These are phyloP conservation scores for Camelina hispida DNA, from an alignment of 345 rosid species.

Conservation along the genomic window DNA sequence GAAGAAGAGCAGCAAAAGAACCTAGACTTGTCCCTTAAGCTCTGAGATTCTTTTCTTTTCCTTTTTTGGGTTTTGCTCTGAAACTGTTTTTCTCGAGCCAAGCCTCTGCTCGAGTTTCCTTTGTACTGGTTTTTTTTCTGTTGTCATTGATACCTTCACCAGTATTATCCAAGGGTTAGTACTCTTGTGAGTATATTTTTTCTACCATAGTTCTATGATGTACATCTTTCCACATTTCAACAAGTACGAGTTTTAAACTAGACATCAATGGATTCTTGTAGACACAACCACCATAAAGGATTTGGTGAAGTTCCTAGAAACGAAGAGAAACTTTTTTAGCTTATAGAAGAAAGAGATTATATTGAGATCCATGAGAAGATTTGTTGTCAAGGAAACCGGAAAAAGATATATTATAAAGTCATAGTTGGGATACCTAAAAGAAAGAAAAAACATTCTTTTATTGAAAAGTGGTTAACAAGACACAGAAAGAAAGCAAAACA, in stretches of 20 bases:
- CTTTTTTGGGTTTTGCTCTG: conserved; percentile 14
- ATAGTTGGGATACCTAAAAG: conserved; percentile 43
- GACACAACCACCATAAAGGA: conserved; percentile 23
- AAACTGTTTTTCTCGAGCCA: not conserved
- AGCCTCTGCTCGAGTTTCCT: not conserved
- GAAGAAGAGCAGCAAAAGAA: conserved; percentile 62
- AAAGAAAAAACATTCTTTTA: conserved; percentile 30
- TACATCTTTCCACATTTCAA: conserved; percentile 26
- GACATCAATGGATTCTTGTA: conserved; percentile 9
- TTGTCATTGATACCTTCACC: conserved; percentile 29
- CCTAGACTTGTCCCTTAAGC: conserved; percentile 76
- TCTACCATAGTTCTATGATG: conserved; percentile 25
- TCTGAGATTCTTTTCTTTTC: conserved; percentile 39
- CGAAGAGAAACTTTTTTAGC: not conserved
- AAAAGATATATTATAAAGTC: conserved; percentile 6
- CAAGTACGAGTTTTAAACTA: not conserved
- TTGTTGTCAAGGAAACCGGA: conserved; percentile 36
- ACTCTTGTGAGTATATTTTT: conserved; percentile 38
- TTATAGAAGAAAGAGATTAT: conserved; percentile 14
- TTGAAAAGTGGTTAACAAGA: conserved; percentile 36
- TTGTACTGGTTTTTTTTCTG: conserved; percentile 10
- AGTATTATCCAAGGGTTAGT: conserved; percentile 36
- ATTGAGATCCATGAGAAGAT: conserved; percentile 37
- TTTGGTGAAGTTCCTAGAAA: conserved; percentile 12
- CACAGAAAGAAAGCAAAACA: conserved; percentile 9